Base-by-base conservation (phyloP, 2,329 filamentous ascomycete genomes). In the Pseudogymnoascus sp. region DNA sequence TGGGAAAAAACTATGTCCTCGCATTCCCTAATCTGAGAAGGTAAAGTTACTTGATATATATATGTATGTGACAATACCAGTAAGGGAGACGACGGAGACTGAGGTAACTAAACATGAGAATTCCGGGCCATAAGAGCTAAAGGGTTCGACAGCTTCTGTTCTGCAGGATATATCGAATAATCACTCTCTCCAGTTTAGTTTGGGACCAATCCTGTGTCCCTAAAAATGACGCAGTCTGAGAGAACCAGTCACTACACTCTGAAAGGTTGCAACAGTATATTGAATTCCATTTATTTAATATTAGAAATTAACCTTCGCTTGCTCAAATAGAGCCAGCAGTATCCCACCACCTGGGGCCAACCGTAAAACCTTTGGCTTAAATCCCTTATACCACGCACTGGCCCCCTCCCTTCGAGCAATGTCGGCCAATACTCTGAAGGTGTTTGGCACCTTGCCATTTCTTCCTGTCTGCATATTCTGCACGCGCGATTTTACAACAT, bases 371-470 rank as follows among this genome's bases (percentile, higher is more conserved):
- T 97, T 97, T 69, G 92, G 92, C 65, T 93, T 72, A 83, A 97
- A 97, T 13, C 92, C 92, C 84, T 97, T 97, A 84, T 97, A 97
- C 65, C 97, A 80, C 33, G 92, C 92, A 55, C 77, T 77, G 74
- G 94, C 91, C 6, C 92, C 92, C 77, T 97, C 92, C 79, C 97
- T 92, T 77, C 84, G 90, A 77, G 90, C 86, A 65, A 97, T 90
- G 3, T 89, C 92, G 63, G 84, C 86, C 60, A 96, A 80, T 15
- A 90, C 86, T 33, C 90, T 89, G 83, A 87, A 95, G 38, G 92
- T 92, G 92, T 92, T 97, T 84, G 96, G 96, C 80, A 97, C 97
- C 83, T 97, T 97, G 73, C 89, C 89, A 17, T 84, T 78, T 62
- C 83, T 81, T 6, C 92, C 92, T 80, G 89, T 91, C 68, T 89